Conservation (phyloP, 129 eudicot genomes). For the Centrapalus pauciflorus region DNA sequence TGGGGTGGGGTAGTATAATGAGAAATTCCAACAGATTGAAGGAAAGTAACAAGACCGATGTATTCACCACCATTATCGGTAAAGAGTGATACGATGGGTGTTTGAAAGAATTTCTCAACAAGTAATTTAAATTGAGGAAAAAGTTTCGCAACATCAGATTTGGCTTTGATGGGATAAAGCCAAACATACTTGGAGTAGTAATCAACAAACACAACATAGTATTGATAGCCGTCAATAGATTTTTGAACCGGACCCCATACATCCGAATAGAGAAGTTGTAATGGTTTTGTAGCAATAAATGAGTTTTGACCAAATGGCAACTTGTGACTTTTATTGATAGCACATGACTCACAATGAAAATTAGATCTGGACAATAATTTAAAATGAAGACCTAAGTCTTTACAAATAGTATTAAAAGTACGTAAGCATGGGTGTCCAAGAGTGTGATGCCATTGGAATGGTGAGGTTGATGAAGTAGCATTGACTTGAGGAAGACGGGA, state of each 20-base stretch:
- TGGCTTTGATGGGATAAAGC: too few species aligned
- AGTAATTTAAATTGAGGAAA: background rate
- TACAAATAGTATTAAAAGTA: too few species aligned
- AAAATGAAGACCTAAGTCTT: too few species aligned
- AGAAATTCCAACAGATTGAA: background rate
- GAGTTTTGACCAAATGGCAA: background rate
- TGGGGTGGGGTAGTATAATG: slow-evolving; percentile 15
- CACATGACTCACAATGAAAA: background rate
- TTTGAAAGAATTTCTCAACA: slow-evolving; percentile 4
- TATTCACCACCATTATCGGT: slow-evolving; percentile 15
- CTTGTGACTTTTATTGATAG: slow-evolving; percentile 1
- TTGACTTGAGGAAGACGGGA: background rate
- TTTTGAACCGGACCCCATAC: background rate
- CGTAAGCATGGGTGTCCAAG: too few species aligned
- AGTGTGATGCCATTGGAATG: background rate
- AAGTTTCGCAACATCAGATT: too few species aligned
- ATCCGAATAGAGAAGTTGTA: background rate
- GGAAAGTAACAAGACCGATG: background rate
- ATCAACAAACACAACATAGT: slow-evolving; percentile 4
- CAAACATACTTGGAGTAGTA: slow-evolving; percentile 5
- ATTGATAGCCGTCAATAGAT: background rate
- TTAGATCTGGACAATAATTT: too few species aligned
- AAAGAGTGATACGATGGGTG: background rate
- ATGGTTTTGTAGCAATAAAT: background rate
- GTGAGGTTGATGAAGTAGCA: background rate